These are phyloP conservation scores for Escallonia herrerae DNA, from an alignment of 129 eudicot genomes.

Conservation along the genomic window DNA sequence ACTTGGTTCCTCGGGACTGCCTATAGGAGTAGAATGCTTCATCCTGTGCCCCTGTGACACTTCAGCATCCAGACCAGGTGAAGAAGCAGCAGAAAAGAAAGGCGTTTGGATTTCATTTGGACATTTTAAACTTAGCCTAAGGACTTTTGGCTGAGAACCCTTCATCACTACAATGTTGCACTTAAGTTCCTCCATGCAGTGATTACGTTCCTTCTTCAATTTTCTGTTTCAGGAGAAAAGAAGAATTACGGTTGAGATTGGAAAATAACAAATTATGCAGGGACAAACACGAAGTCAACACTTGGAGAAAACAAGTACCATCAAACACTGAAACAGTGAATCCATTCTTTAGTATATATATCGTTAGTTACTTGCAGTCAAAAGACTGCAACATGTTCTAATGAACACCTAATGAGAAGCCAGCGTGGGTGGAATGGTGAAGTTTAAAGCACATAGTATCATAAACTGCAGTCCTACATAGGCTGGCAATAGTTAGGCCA, in stretches of 20 bases:
- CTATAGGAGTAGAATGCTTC: constrained; percentile 82
- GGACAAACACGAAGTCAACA: too few species aligned
- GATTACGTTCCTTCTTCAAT: constrained; percentile 69
- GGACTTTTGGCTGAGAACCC: constrained; percentile 76
- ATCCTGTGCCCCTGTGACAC: constrained; percentile 38
- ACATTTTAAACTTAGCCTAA: constrained; percentile 55
- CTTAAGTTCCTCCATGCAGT: constrained; percentile 68
- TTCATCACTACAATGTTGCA: constrained; percentile 88
- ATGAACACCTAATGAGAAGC: too few species aligned
- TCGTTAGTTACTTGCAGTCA: too few species aligned
- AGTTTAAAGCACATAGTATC: too few species aligned
- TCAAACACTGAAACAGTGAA: too few species aligned
- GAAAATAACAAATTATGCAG: too few species aligned
- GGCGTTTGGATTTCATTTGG: constrained; percentile 63
- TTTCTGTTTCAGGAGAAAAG: constrained; percentile 44
- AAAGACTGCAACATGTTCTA: too few species aligned
- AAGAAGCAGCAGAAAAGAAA: constrained; percentile 70
- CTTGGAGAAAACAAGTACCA: too few species aligned
- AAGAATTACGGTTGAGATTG: neutral
- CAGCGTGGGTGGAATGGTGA: too few species aligned
- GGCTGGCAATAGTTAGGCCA: too few species aligned
- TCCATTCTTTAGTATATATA: too few species aligned
- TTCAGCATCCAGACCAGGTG: constrained; percentile 43
- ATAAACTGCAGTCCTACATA: too few species aligned
- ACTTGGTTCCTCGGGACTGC: constrained; percentile 83